Evolutionary conservation across 306 rosid species (phyloP), one percentile per base, ranked within the genome.

Genomic region (Vigna hirtella): DNA sequence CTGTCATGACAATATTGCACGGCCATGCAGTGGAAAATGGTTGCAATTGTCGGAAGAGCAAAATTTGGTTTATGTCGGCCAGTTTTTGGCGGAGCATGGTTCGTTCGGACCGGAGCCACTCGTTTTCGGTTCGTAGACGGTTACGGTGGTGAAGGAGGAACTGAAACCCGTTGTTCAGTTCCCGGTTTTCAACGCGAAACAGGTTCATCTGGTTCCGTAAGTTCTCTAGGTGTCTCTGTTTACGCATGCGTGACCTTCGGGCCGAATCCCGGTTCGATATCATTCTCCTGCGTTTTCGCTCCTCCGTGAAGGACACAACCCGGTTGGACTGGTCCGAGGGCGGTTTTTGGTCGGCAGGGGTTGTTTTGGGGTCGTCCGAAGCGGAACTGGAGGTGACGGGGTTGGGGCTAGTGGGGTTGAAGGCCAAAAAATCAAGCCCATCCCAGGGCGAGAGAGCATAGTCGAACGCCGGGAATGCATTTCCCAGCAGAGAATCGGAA

Each of bases 201-300:
- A 73, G 78, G 91, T 81, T 95, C 88, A 80, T 70, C 90, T 86
- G 88, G 87, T 77, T 91, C 90, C 94, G 78, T 83, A 93, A 76
- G 82, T 93, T 91, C 79, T 95, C 97, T 76, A 93, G 59, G 59
- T 91, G 98, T 82, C 88, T 87, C 77, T 95, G 94, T 84, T 93
- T 95, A 7, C 99, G 86, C 94, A 90, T 79, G n/a, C 99, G 87
- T 3, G 99, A 95, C 74, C 99, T 86, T 79, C 96, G 74, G 9
- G 99, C 99, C 6, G 99, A 95, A 72, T 95, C 96, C 82, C 99
- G 87, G 90, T 93, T 95, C 53, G 98, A 95, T 79, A 86, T 78
- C 98, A 89, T 95, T 77, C 99, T 84, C 50, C 96, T 82, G 51
- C 87, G 83, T 79, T 87, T 93, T 42, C 94, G 83, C 74, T 91